These are phyloP conservation scores for Pezicula carpinea DNA, from an alignment of 2,329 filamentous ascomycete genomes.

Conservation along the genomic window DNA sequence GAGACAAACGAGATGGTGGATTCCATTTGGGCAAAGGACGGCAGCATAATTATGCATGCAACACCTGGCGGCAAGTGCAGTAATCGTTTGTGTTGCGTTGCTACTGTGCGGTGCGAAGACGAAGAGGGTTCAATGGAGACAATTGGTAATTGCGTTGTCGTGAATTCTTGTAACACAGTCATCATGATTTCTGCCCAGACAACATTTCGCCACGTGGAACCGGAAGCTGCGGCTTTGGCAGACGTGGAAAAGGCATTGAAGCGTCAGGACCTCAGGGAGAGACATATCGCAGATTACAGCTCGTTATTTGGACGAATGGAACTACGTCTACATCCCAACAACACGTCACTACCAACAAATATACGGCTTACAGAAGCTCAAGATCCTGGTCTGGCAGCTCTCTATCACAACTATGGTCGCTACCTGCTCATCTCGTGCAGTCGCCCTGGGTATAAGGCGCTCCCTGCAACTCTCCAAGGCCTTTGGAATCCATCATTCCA, in stretches of 20 bases:
- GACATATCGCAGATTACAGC: conserved; percentile 32
- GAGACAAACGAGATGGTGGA: conserved; percentile 39
- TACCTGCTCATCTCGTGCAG: conserved; percentile 35
- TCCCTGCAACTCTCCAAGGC: conserved; percentile 41
- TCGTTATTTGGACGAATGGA: conserved; percentile 28
- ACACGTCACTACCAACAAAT: conserved; percentile 27
- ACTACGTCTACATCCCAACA: conserved; percentile 22
- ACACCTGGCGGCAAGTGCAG: conserved; percentile 32
- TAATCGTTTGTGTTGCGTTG: conserved; percentile 30
- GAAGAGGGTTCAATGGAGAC: conserved; percentile 21
- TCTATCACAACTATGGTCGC: conserved; percentile 35
- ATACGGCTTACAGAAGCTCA: conserved; percentile 17
- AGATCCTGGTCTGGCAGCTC: conserved; percentile 17
- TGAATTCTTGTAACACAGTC: conserved; percentile 30
- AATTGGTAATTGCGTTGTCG: conserved; percentile 30
- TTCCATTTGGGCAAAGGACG: conserved; percentile 26
- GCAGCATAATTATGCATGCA: conserved; percentile 33
- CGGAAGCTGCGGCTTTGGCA: conserved; percentile 20
- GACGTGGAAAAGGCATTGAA: conserved; percentile 18
- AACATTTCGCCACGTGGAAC: conserved; percentile 30
- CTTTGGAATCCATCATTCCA: conserved; percentile 39
- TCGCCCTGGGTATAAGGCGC: conserved; percentile 20
- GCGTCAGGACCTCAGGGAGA: conserved; percentile 16
- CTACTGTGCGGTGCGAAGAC: conserved; percentile 22
- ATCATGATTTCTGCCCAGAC: conserved; percentile 35